Conservation (phyloP, 805 yeast genomes). For the Zygoascus flipseniorum region DNA sequence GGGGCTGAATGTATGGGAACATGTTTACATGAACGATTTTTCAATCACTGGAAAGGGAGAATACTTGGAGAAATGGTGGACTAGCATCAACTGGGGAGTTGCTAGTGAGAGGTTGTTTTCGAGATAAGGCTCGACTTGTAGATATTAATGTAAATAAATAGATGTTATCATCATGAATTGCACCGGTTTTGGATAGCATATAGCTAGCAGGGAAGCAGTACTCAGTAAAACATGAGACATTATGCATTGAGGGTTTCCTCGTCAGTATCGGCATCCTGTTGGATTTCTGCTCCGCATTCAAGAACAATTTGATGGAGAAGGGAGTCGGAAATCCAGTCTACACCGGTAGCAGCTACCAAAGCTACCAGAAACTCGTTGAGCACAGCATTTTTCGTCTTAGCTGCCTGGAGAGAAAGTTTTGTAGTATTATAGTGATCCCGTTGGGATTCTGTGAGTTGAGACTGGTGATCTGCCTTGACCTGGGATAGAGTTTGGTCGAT, state of each 20-base stretch:
- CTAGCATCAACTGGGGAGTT: slow-evolving; percentile 71
- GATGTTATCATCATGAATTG: neutral
- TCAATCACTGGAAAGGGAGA: slow-evolving; percentile 65
- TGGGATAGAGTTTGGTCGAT: neutral
- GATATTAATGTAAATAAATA: neutral
- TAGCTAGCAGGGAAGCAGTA: too few species aligned
- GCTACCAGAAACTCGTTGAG: slow-evolving; percentile 16
- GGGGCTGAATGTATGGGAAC: slow-evolving; percentile 80
- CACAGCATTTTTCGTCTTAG: slow-evolving; percentile 7
- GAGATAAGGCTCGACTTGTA: neutral
- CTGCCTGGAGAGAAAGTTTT: neutral
- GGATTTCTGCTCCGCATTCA: slow-evolving; percentile 6
- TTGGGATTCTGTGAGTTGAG: slow-evolving; percentile 5
- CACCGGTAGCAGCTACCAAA: slow-evolving; percentile 14
- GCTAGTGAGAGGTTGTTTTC: slow-evolving; percentile 19
- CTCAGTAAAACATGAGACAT: too few species aligned
- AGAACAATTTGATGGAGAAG: slow-evolving; percentile 5
- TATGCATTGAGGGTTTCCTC: too few species aligned
- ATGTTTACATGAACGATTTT: slow-evolving; percentile 77
- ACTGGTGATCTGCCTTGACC: slow-evolving; percentile 1
- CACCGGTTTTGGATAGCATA: too few species aligned
- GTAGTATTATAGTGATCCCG: neutral
- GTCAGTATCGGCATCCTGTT: neutral
- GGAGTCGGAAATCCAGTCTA: slow-evolving; percentile 14
- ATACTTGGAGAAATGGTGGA: slow-evolving; percentile 69